Base-by-base conservation (phyloP, 176 grass and related monocot genomes). In the Puccinellia tenuiflora region DNA sequence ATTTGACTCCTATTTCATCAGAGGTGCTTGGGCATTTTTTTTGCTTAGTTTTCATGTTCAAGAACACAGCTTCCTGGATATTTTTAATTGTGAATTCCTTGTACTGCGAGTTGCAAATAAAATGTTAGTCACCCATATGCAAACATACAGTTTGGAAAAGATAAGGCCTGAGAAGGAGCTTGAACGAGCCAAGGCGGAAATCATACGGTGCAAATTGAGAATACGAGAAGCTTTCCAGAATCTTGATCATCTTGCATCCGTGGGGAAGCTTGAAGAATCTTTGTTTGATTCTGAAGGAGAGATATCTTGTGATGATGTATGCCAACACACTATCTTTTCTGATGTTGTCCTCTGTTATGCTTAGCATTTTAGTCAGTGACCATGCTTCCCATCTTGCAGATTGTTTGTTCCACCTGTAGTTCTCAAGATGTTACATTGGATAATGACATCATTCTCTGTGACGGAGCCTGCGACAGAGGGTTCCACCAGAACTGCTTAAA, bases 401-500 rank as follows among this genome's bases (percentile, higher is more conserved):
- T 98, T 31, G 92, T 93, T 88, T 98, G 95, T 94, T 88, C 92
- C 9, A 90, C 83, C 76, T 98, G 95, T 77, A 82, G 46, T 83
- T 82, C 51, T 4, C 91, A 88, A 48, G 83, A 91, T 17, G 67
- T 45, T 61, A 86, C 88, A 40, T 79, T 77, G 81, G 81, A 77
- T 79, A 95, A 98, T 39, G 95, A 98, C 83, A 98, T 98, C 68
- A 91, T 98, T 84, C 90, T 98, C 54, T 98, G 95, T 30, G 95
- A 98, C 79, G 95, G 95, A 70, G 79, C 47, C 53, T 98, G 92
- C 60, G 86, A 92, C 21, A 90, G 92, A 85, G 95, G 88, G 5
- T 98, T 98, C 78, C 95, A 98, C 65, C 95, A 98, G 78, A 94
- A 93, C n/a, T 98, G 95, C 88, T 85, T 98, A 88, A 82, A 88